Base-by-base conservation (phyloP, 2,329 filamentous ascomycete genomes). In the Cercospora brassicicola region DNA sequence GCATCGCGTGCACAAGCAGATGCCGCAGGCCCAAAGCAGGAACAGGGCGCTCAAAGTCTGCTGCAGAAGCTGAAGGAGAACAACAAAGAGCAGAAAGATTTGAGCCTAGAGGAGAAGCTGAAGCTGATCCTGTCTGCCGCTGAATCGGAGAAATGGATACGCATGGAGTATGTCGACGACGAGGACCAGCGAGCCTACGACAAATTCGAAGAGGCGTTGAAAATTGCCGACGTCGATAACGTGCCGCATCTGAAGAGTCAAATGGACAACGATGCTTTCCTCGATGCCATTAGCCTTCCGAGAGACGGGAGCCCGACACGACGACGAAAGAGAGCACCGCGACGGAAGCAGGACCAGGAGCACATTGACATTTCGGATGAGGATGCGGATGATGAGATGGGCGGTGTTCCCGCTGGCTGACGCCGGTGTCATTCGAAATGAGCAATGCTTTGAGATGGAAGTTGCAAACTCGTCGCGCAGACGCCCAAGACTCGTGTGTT, bases 71-170 rank as follows among this genome's bases (percentile, higher is more conserved):
- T 33, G n/a, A 64, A 64, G 26, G 48, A 30, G 28, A 28, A 28
- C 36, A 62, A 51, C 36, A 62, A 51, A 20, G 45, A 56, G 48
- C 30, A 39, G 48, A 56, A 51, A 56, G 59, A 61, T 2, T 20
- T 42, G 30, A 42, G 45, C 15, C 23, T 56, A 20, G 94, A 89
- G 39, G 95, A 91, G 83, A 89, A 87, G 69, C 71, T 74, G 66
- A 68, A 69, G 51, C 86, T 91, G 76, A 88, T 93, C 31, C 86
- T 98, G 71, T 88, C 90, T 73, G 82, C 85, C 55, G 93, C 96
- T 53, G 91, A 96, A 81, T 87, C 89, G 62, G 94, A 99, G 78
- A 83, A 85, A 66, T 99, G 95, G 95, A 87, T 88, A 71, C 87
- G 85, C 69, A 86, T 97, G 78, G 85, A 88, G 69, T 97, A 94